phyloP scores from a whole-genome alignment of 2,329 filamentous ascomycete genomes.

The Diaporthe sp. region DNA sequence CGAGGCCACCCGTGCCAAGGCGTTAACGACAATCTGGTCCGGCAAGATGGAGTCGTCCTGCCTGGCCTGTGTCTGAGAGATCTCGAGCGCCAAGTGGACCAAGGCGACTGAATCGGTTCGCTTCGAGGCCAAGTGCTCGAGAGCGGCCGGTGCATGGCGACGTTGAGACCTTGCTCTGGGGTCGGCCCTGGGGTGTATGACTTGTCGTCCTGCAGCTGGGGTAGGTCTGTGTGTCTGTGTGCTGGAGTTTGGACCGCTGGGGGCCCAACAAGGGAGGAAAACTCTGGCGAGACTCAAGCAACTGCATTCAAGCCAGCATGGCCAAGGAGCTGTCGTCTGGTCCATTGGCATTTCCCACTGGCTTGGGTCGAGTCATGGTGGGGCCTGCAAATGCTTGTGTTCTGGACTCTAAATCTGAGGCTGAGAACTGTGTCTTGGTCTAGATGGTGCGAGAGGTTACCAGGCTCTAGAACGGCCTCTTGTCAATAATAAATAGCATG shows the following conservation, averaged over 20 bases:
- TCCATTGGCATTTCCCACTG: background rate
- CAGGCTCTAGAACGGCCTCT: background rate
- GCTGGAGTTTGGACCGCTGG: background rate
- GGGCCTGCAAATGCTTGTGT: slow-evolving; percentile 24
- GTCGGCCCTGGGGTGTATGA: slow-evolving; percentile 26
- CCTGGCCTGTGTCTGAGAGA: slow-evolving; percentile 14
- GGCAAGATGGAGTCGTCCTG: slow-evolving; percentile 4
- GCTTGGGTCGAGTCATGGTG: slow-evolving; percentile 32
- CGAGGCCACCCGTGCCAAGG: slow-evolving; percentile 28
- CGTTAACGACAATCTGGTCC: slow-evolving; percentile 11
- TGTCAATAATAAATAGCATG: background rate
- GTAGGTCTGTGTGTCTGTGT: slow-evolving; percentile 14
- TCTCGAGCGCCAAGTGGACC: slow-evolving; percentile 31
- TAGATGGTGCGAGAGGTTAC: background rate
- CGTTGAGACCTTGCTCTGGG: background rate
- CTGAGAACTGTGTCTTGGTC: slow-evolving; percentile 19
- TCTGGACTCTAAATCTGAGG: slow-evolving; percentile 8
- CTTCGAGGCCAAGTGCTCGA: slow-evolving; percentile 31
- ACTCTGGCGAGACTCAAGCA: slow-evolving; percentile 2
- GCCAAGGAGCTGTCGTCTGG: slow-evolving; percentile 29
- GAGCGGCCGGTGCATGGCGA: slow-evolving; percentile 25
- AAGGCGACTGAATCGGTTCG: slow-evolving; percentile 32
- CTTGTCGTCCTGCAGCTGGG: slow-evolving; percentile 24
- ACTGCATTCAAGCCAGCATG: slow-evolving; percentile 3
- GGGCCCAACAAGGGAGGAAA: background rate